Base-by-base conservation (phyloP, 345 rosid species). In the Gossypium sturtianum region DNA sequence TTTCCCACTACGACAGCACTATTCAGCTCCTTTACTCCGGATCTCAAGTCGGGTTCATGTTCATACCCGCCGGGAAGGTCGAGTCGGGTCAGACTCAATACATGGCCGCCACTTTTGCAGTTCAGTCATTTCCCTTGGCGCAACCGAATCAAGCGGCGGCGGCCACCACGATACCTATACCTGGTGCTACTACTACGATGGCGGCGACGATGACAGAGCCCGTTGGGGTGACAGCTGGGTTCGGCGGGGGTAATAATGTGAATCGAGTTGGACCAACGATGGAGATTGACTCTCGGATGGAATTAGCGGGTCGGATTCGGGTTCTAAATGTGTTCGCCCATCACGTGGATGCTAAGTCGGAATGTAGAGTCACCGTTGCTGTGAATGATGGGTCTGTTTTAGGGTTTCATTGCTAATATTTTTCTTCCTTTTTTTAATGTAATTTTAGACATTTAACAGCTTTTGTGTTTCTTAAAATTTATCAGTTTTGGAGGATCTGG, bases 21-120 rank as follows among this genome's bases (percentile, higher is more conserved):
- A 88, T 96, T 68, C 92, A 91, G 93, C 97, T 96, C 38, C 87
- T 90, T 63, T 89, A 91, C 76, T 84, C 94, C 13, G 98, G 97
- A 9, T 84, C 87, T 63, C 98, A 86, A 80, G 93, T 96, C 69
- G 99, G 98, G 2, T 93, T 93, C 86, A 88, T 96, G 97, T 93
- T 93, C 85, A 92, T 96, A 13, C 99, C 99, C 81, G 99, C 99
- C 41, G 97, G 98, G 7, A 86, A 91, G 82, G 86, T 93, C 85
- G 92, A 82, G 12, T 74, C 98, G 1, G 93, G 97, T 49, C 87
- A 62, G 77, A 87, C 93, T 78, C 88, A 93, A 78, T 86, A 90
- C 88, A 93, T 93, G 98, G 97, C 94, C 29, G 98, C 97, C n/a
- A 90, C 91, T 65, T 96, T 93, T 76, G 73, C 94, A 61, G 97